Base-by-base conservation (phyloP, 345 rosid genomes). In the Kandelia obovata region DNA sequence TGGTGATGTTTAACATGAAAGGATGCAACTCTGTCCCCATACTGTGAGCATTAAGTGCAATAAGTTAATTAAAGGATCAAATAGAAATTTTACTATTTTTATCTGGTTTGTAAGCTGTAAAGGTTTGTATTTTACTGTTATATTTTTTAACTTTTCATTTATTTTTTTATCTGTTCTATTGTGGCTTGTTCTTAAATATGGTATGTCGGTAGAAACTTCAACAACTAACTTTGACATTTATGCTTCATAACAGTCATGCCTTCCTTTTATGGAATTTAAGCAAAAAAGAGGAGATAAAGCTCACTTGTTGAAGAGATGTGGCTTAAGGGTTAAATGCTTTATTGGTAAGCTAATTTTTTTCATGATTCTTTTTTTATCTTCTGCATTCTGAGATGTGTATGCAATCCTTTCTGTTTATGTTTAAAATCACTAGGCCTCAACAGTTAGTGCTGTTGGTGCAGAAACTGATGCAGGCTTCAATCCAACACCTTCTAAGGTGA, bases 381-480 rank as follows among this genome's bases (percentile, higher is more conserved):
- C 43, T 53, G 7, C 27, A 46, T 21, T 9, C 31, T 0, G 6
- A 7, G 47, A 30, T 58, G 11, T 6, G 43, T 59, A 19, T 20
- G 34, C 49, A 25, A 56, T 51, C 61, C 5, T 47, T n/a, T 16
- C 55, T 11, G 27, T 11, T 9, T 32, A 21, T 57, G 21, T 19
- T 32, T 32, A 27, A 58, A 7, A 60, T 13, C 25, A 6, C 7
- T 49, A 49, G 57, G 53, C 10, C 64, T 71, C 5, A 71, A 58
- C 35, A 19, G 57, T 26, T 11, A 17, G 23, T 28, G 11, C 64
- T 70, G 65, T 72, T 60, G 57, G 75, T 75, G 79, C 86, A 89
- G 95, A 91, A 21, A 81, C 86, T 65, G 97, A 91, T 84, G 92
- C 87, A 35, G 97, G 95, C 34, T 91, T 88, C 65, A 84, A 71